Conservation (phyloP, 306 rosid genomes). For the Astragalus glycyphyllos region DNA sequence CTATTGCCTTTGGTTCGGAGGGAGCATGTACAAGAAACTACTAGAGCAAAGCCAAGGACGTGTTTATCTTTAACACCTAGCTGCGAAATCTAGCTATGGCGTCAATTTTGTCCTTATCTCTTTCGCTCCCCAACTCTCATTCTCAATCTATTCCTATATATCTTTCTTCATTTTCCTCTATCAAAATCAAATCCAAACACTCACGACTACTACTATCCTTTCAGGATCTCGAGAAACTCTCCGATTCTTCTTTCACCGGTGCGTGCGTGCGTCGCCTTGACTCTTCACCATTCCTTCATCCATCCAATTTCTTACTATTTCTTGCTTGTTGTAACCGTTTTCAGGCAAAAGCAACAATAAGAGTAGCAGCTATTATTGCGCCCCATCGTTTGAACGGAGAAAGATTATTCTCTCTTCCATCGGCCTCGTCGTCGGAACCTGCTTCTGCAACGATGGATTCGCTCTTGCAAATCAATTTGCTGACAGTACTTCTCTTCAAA, state of each 20-base stretch:
- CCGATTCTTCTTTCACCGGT: constrained; percentile 44
- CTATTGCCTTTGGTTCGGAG: too few species aligned
- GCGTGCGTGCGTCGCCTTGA: background rate
- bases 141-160: constrained; percentile 36
- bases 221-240: constrained; percentile 40
- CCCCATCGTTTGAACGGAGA: constrained; percentile 55
- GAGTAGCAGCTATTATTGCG: background rate
- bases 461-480: constrained; percentile 72
- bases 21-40: background rate
- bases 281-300: background rate
- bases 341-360: constrained; percentile 35
- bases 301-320: background rate
- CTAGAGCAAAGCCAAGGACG: constrained; percentile 1
- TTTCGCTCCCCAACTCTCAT: constrained; percentile 52
- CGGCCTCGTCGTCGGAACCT: constrained; percentile 49
- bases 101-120: constrained; percentile 56
- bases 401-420: constrained; percentile 57
- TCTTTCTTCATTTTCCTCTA: background rate
- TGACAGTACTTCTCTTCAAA: constrained; percentile 61
- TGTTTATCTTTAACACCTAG: background rate
- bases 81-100: constrained; percentile 54
- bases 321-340: background rate
- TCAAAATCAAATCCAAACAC: constrained; percentile 5
- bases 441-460: constrained; percentile 40
- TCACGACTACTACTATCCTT: background rate